phyloP scores from a whole-genome alignment of 75 land plant genomes.

The Sequoiadendron giganteum region DNA sequence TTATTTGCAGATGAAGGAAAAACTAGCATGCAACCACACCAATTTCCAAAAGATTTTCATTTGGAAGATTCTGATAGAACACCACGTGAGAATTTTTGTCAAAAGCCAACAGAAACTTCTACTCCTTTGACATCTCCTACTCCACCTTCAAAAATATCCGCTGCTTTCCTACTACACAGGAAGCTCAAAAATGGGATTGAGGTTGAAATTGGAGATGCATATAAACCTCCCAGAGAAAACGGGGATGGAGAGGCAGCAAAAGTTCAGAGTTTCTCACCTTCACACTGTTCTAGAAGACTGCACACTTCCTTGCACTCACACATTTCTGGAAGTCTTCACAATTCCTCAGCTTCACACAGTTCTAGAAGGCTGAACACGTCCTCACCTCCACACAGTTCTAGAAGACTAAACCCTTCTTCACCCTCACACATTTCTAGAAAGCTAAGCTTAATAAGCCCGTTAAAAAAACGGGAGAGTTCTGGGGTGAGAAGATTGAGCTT shows the following conservation, averaged over 20 bases:
- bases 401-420: not conserved
- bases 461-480: not conserved
- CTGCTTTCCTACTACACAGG: not conserved
- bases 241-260: not conserved
- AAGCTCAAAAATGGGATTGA: not conserved
- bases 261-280: not conserved
- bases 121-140: not conserved
- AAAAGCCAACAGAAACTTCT: not conserved
- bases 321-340: not conserved
- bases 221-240: not conserved
- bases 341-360: too few relatives aligned
- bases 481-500: slow-evolving; percentile 8
- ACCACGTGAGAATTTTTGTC: not conserved
- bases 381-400: too few relatives aligned
- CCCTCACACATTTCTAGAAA: not conserved
- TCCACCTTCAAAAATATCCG: slow-evolving; percentile 5
- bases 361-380: too few relatives aligned
- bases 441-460: not conserved
- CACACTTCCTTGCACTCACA: not conserved
- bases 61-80: not conserved
- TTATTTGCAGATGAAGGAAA: not conserved
- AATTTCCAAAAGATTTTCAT: not conserved
- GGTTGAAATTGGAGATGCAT: not conserved
- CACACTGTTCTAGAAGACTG: not conserved
- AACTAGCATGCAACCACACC: not conserved